Evolutionary conservation across 768 basidiomycete genomes (phyloP), one percentile per base, ranked within the genome.

Genomic region (Dentipellis sp.): DNA sequence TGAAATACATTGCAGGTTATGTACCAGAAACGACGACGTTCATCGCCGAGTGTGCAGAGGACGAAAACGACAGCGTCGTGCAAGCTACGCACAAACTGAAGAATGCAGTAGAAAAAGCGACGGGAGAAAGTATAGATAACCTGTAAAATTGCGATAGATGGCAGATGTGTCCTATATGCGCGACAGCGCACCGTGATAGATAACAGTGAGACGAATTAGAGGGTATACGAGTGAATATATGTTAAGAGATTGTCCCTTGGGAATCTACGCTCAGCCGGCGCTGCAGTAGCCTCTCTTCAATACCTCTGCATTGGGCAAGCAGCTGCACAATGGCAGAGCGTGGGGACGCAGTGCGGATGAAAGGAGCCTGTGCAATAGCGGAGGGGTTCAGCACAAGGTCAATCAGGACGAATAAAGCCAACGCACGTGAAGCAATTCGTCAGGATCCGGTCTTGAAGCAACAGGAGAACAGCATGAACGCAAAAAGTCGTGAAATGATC

Each of bases 1-100:
- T 23, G 46, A 21, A 8, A 22, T 21, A 29, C 14, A n/a, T 22
- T 58, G 35, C 62, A 90, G 90, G 85, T 10, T 88, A 91, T 63
- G 83, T 80, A 14, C 74, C 83, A 10, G 94, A 95, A 67, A 88
- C 91, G 29, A 75, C 88, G 16, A 85, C 88, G 23, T 93, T 95
- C 71, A 84, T 95, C 54, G 83, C 83, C 4, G 94, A 95, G 68
- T 88, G 84, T 64, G 80, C 82, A 4, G 91, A 93, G 70, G 92
- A 95, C 64, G 93, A 94, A 61, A 85, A 92, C 66, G 89, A 91
- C 60, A 76, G 76, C 56, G 90, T 94, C 14, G 87, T 91, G 4
- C 76, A 74, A 56, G 83, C 83, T 62, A 80, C 85, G 16, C 79
- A 83, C 59, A 76, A 69, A 61, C 72, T 91, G 69, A 91, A 86